Percentiles rank a stretch among this genome's conserved stretches.
These are phyloP conservation scores for Gamarada debralockiae DNA, from an alignment of 495 filamentous ascomycete species.

Conservation along the genomic window DNA sequence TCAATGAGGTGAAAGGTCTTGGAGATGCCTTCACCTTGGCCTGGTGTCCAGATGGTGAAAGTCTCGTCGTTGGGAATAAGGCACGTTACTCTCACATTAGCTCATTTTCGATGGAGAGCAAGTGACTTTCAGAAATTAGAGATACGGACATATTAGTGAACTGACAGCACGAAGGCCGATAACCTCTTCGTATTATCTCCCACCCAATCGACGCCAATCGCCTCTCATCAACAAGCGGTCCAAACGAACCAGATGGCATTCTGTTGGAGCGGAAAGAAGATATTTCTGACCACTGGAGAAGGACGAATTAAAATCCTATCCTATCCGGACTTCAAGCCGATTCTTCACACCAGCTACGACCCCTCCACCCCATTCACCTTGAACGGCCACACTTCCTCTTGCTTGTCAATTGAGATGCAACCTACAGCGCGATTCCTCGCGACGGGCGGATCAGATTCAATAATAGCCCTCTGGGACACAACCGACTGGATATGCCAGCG, in stretches of 20 bases:
- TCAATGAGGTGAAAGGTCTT: constrained; percentile 75
- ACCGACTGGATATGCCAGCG: constrained; percentile 85
- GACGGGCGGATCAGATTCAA: constrained; percentile 82
- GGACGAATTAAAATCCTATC: constrained; percentile 77
- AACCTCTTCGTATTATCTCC: constrained; percentile 62
- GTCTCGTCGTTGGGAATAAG: constrained; percentile 80
- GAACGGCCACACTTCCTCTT: constrained; percentile 80
- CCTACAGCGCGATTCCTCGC: constrained; percentile 79
- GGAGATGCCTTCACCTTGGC: constrained; percentile 79
- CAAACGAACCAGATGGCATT: constrained; percentile 84
- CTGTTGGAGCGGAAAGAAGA: constrained; percentile 64
- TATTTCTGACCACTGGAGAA: constrained; percentile 81
- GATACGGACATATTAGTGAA: constrained; percentile 24
- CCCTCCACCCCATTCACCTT: constrained; percentile 53
- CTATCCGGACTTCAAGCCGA: constrained; percentile 58
- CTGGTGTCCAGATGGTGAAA: constrained; percentile 84
- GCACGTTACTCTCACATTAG: constrained; percentile 37
- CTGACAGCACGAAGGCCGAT: constrained; percentile 53
- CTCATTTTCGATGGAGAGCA: background rate
- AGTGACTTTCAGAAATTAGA: constrained; percentile 10
- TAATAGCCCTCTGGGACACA: constrained; percentile 90
- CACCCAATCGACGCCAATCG: constrained; percentile 44
- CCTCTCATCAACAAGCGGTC: constrained; percentile 62
- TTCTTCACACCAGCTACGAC: constrained; percentile 34
- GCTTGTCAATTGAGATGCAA: constrained; percentile 64